Base-by-base conservation (phyloP, 2,329 filamentous ascomycete genomes). In the Hypoxylon sp. region DNA sequence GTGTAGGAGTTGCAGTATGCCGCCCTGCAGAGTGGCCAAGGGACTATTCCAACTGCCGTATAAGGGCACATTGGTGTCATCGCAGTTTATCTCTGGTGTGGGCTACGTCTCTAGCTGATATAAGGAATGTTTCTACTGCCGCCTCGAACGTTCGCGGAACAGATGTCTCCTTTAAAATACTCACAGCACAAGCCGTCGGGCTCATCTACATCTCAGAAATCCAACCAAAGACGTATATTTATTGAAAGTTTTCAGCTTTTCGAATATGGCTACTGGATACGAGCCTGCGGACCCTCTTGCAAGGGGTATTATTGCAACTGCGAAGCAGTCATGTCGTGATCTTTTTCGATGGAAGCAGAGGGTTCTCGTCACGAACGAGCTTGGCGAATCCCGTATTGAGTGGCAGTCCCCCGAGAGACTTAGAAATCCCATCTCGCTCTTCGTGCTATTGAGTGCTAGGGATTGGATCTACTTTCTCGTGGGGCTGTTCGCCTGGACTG, bases 391-490 rank as follows among this genome's bases (percentile, higher is more conserved):
- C 14, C 81, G 81, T 50, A 86, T 85, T 28, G 90, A 92, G 78
- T 93, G 90, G 90, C 86, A 88, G 67, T 76, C 82, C 18, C 90
- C 91, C 0, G 84, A 88, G 45, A 88, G 85, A 12, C 83, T 93
- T 58, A 81, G 84, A 71, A 92, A 95, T 75, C 92, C 92, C 38
- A 80, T 95, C 78, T 87, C 83, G 36, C 82, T 95, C 28, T 81
- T 93, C 65, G 83, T 82, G 26, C 84, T 89, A 78, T 83, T 96
- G 14, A 85, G 83, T 2, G 80, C 81, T 22, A 86, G 83, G 64
- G 88, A 91, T 74, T 95, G 92, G 91, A 74, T 91, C 14, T 93
- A 92, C 80, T 89, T 95, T 79, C 68, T 91, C 40, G 89, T 93
- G 9, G 92, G 91, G 2, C 88, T 94, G 74, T 78, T 85, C 32